Base-by-base conservation (phyloP, 2,329 filamentous ascomycete species). In the Cercospora zeae-maydis region DNA sequence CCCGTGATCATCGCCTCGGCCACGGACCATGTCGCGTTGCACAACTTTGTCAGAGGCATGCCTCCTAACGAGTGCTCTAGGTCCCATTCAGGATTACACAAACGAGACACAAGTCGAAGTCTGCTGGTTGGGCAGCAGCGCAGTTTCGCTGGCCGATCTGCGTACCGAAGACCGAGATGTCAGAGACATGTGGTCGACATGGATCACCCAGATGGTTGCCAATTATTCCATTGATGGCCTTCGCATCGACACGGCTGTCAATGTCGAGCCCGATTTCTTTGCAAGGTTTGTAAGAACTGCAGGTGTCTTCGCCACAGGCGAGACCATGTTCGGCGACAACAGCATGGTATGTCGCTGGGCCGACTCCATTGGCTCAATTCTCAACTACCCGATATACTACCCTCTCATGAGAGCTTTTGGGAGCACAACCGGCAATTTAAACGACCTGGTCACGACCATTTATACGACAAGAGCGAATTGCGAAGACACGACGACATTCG, bases 101-200 rank as follows among this genome's bases (percentile, higher is more conserved):
- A 75, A 87, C 70, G 69, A 71, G 39, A 69, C 66, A 11, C 69
- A 76, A 37, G 75, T 77, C 5, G 75, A 80, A 63, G 59, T 74
- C 56, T 83, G 83, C 72, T 84, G 83, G 81, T 75, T 83, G 24
- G 83, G 83, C 10, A 79, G 83, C 67, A 70, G 76, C 27, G 76
- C 71, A 2, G 78, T 82, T 11, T 72, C 79, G 8, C 75, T 83
- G 27, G 77, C 79, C 1, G 81, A 83, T 66, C 71, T 83, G 13
- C 74, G 77, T 24, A 82, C 80, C 4, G 78, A 82, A 54, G 74
- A 78, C 45, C 60, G 71, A 5, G 70, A 73, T 1, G 78, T 81
- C 1, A 74, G 75, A 61, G 66, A 76, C n/a, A 75, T 77, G 59
- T 75, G 79, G 69, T 70, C 75, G 30, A 63, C 75, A 21, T 81